Evolutionary conservation across 371 early-diverging fungal genomes (phyloP).

Genomic region (Actinomortierella ambigua): DNA sequence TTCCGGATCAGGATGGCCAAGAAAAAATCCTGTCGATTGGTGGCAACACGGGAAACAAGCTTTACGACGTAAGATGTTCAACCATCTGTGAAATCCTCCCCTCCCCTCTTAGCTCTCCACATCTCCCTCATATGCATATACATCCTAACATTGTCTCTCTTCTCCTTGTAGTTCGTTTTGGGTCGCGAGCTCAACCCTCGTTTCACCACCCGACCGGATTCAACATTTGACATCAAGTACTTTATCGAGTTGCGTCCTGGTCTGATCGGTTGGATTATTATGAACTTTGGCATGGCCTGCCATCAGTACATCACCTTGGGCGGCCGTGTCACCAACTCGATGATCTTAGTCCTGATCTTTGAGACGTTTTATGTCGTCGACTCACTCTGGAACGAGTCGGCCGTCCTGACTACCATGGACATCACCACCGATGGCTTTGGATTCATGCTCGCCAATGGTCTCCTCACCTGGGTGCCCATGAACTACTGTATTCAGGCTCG

Average conservation of each 20-base stretch:
- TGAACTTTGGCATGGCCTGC: conserved; percentile 77
- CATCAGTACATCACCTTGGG: conserved; percentile 72
- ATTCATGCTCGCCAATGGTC: conserved; percentile 90
- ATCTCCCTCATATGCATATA: not conserved
- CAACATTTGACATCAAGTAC: conserved; percentile 87
- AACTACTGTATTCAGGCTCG: conserved; percentile 90
- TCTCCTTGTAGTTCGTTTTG: conserved; percentile 62
- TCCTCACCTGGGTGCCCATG: conserved; percentile 90
- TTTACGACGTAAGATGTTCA: conserved; percentile 80
- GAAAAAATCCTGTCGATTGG: conserved; percentile 74
- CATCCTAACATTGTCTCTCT: not conserved
- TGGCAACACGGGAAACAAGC: conserved; percentile 88
- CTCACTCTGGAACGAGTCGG: conserved; percentile 76
- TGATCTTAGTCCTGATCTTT: conserved; percentile 75
- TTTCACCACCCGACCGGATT: conserved; percentile 51
- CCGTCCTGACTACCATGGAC: conserved; percentile 95
- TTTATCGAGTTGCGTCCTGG: conserved; percentile 92
- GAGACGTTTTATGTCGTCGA: conserved; percentile 88
- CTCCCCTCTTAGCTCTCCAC: not conserved
- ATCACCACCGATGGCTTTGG: conserved; percentile 95
- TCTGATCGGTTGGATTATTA: conserved; percentile 78
- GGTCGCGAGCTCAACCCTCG: conserved; percentile 92
- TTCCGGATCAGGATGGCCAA: conserved; percentile 48
- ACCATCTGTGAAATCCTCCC: not conserved
- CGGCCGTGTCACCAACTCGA: conserved; percentile 75